These are phyloP conservation scores for Pachysandra terminalis DNA, from an alignment of 164 flowering plant species.

Conservation along the genomic window DNA sequence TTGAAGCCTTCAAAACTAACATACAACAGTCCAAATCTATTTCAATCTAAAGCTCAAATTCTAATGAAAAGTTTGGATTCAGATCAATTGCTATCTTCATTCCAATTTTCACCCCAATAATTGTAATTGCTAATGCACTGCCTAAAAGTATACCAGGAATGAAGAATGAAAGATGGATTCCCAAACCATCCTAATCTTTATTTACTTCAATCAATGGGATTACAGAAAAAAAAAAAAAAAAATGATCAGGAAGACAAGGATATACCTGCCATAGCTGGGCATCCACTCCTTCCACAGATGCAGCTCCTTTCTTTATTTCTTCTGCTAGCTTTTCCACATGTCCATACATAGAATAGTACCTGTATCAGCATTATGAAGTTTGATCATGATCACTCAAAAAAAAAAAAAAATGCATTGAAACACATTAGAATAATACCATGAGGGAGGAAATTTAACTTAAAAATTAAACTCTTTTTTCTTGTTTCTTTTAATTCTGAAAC, in stretches of 20 bases:
- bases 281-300: slow-evolving; percentile 82
- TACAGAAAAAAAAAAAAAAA: background rate
- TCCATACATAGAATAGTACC: slow-evolving; percentile 87
- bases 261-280: slow-evolving; percentile 76
- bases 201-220: background rate
- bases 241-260: background rate
- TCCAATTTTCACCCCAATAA: too few relatives aligned
- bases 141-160: too few relatives aligned
- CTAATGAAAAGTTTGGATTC: too few relatives aligned
- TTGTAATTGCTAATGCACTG: too few relatives aligned
- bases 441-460: background rate
- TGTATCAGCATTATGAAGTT: slow-evolving; percentile 18
- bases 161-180: background rate
- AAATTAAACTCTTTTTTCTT: too few relatives aligned
- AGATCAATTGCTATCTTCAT: too few relatives aligned
- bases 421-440: background rate
- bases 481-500: too few relatives aligned
- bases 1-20: too few relatives aligned
- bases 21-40: too few relatives aligned
- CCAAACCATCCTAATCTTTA: too few relatives aligned
- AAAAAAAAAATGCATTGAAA: background rate
- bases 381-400: background rate
- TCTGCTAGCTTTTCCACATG: slow-evolving; percentile 85
- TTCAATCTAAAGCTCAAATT: too few relatives aligned
- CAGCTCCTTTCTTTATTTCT: slow-evolving; percentile 76